Conservation (phyloP, 495 filamentous ascomycete genomes). For the Viridothelium virens region DNA sequence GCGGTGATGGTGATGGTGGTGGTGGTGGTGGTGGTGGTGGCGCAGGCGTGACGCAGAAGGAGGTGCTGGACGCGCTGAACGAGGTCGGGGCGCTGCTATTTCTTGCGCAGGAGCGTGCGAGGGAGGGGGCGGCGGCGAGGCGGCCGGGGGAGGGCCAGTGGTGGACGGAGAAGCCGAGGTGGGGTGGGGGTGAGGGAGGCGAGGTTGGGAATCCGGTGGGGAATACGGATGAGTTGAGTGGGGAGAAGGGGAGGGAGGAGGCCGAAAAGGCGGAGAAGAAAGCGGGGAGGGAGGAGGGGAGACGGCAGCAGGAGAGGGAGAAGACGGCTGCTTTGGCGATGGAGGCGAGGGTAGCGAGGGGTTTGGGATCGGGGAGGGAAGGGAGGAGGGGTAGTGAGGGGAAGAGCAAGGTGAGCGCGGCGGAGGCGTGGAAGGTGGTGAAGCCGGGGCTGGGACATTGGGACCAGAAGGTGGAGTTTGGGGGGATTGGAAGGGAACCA, state of each 20-base stretch:
- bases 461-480: constrained; percentile 70
- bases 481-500: constrained; percentile 57
- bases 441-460: constrained; percentile 42
- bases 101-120: constrained; percentile 72
- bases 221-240: constrained; percentile 51
- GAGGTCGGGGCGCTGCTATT: constrained; percentile 69
- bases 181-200: constrained; percentile 52
- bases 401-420: constrained; percentile 37
- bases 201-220: constrained; percentile 31
- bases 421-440: constrained; percentile 33
- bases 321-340: constrained; percentile 17
- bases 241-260: constrained; percentile 49
- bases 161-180: constrained; percentile 69
- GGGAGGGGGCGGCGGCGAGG: constrained; percentile 51
- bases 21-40: not conserved
- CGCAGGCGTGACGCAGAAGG: not conserved
- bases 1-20: not conserved
- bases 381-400: constrained; percentile 21
- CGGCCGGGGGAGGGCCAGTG: constrained; percentile 67
- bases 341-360: not conserved
- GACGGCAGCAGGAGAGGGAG: constrained; percentile 34
- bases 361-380: not conserved
- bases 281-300: constrained; percentile 6
- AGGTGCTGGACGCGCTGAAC: constrained; percentile 54
- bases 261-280: constrained; percentile 40